Conservation (phyloP, 805 yeast species). For the Kluyveromyces aestuarii region DNA sequence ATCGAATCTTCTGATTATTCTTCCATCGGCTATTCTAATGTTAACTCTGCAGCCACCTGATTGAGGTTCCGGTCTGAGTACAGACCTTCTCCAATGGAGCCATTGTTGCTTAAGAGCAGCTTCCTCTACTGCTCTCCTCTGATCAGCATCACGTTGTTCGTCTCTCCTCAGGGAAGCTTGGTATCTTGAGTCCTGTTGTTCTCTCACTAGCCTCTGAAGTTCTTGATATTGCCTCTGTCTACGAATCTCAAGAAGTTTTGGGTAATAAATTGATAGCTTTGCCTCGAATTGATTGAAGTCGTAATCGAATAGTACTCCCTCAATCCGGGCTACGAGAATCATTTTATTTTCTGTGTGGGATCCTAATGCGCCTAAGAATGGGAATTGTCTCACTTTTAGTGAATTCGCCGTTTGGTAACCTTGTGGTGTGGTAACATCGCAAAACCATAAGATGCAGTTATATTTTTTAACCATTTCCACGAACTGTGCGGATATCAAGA, state of each 20-base stretch:
- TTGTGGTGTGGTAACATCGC: conserved; percentile 72
- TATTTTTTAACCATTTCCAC: conserved; percentile 38
- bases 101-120: conserved; percentile 29
- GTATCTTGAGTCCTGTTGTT: conserved; percentile 72
- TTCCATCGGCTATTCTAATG: conserved; percentile 55
- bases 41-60: conserved; percentile 51
- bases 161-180: conserved; percentile 63
- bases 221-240: conserved; percentile 55
- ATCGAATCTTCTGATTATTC: conserved; percentile 43
- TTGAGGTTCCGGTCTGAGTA: conserved; percentile 20
- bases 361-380: conserved; percentile 73
- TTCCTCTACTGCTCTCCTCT: conserved; percentile 16
- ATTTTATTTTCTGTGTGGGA: conserved; percentile 40
- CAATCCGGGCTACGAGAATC: conserved; percentile 24
- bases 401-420: conserved; percentile 75
- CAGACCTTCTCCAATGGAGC: conserved; percentile 40
- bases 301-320: conserved; percentile 16
- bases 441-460: conserved; percentile 75
- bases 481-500: conserved; percentile 45
- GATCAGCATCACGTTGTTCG: conserved; percentile 39
- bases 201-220: conserved; percentile 46
- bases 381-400: conserved; percentile 61
- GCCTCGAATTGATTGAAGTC: conserved; percentile 12
- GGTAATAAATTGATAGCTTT: conserved; percentile 19
- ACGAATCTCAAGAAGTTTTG: conserved; percentile 43